phyloP scores from a whole-genome alignment of 495 filamentous ascomycete species.

The Hypoxylon lienhwacheense region DNA sequence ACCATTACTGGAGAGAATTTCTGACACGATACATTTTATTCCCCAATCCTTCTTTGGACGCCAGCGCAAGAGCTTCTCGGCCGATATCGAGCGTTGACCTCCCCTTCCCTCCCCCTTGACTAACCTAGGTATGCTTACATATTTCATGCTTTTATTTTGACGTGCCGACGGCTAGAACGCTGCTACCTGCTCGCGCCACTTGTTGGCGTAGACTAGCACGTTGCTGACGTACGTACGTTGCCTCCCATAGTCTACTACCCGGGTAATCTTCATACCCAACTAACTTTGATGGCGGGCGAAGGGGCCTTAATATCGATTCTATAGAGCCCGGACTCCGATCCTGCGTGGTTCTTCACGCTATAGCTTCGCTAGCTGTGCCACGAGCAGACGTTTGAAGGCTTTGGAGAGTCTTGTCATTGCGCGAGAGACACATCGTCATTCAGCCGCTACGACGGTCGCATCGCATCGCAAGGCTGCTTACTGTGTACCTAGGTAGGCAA shows the following conservation, averaged over 20 bases:
- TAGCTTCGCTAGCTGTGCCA: conserved; percentile 16
- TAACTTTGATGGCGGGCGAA: not conserved
- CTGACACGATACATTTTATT: conserved; percentile 24
- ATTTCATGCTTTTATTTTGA: conserved; percentile 32
- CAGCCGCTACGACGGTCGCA: conserved; percentile 1
- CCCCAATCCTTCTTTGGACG: conserved; percentile 28
- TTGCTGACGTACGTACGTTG: conserved; percentile 16
- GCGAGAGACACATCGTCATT: conserved; percentile 11
- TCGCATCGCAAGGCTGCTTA: conserved; percentile 22
- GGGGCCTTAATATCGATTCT: conserved; percentile 1
- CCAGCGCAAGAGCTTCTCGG: conserved; percentile 20
- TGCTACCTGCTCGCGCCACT: conserved; percentile 13
- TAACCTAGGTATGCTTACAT: conserved; percentile 21
- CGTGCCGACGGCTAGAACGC: conserved; percentile 15
- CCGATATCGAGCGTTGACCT: conserved; percentile 19
- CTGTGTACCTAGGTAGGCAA: too few species aligned
- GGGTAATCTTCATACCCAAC: conserved; percentile 2
- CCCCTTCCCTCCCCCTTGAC: conserved; percentile 7
- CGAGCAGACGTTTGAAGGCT: not conserved
- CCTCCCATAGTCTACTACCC: too few species aligned
- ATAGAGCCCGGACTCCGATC: conserved; percentile 9
- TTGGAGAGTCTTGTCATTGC: too few species aligned
- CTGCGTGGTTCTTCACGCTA: conserved; percentile 7
- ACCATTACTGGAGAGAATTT: conserved; percentile 1
- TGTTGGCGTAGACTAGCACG: not conserved